These are phyloP conservation scores for Craspedostauros australis DNA, from an alignment of 108 stramenopile genomes.

Conservation along the genomic window DNA sequence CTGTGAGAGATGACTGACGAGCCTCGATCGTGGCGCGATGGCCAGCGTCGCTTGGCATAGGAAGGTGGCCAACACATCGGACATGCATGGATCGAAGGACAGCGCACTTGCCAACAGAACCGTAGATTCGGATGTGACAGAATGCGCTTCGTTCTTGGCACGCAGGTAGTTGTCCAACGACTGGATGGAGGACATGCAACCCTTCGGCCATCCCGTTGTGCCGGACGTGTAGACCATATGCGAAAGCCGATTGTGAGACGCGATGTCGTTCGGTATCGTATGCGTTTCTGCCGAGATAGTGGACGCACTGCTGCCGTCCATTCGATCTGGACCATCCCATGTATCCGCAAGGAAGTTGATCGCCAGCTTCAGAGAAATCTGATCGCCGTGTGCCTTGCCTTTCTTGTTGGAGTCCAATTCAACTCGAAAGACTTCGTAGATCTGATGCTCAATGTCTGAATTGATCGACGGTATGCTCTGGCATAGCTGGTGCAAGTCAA, in stretches of 20 bases:
- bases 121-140: conserved; percentile 26
- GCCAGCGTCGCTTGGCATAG: conserved; percentile 46
- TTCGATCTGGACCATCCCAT: too few relatives aligned
- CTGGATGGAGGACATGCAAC: conserved; percentile 63
- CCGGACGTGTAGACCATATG: conserved; percentile 94
- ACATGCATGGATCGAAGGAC: conserved; percentile 81
- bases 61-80: conserved; percentile 71
- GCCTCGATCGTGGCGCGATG: conserved; percentile 28
- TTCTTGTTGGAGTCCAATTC: too few relatives aligned
- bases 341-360: too few relatives aligned
- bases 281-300: too few relatives aligned
- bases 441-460: too few relatives aligned
- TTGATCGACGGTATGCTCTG: too few relatives aligned
- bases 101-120: conserved; percentile 75
- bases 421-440: too few relatives aligned
- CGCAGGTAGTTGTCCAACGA: conserved; percentile 56
- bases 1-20: conserved; percentile 21
- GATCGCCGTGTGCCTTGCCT: too few relatives aligned
- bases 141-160: conserved; percentile 60
- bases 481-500: too few relatives aligned
- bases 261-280: not conserved
- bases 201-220: conserved; percentile 94
- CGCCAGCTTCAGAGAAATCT: too few relatives aligned
- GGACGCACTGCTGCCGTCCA: too few relatives aligned
- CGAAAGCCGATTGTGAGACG: conserved; percentile 24